Evolutionary conservation across 2,329 filamentous ascomycete genomes (phyloP).

Genomic region (Diaporthe ampelina): DNA sequence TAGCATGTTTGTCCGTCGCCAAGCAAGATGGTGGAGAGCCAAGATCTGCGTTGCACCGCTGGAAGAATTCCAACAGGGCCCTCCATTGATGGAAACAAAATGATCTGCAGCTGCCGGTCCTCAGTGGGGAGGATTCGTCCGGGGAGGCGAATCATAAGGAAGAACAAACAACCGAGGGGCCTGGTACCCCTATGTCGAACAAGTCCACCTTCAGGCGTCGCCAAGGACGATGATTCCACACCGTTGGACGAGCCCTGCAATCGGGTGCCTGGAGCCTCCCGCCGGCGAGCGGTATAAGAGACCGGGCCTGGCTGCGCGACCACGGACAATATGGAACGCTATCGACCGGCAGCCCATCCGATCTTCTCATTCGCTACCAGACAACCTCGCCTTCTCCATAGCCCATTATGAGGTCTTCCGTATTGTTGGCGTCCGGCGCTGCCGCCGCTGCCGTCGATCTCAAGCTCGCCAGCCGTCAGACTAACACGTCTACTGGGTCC

Average conservation of each 20-base stretch:
- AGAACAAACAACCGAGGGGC: neutral
- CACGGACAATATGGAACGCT: neutral
- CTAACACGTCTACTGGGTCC: conserved; percentile 80
- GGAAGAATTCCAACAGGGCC: conserved; percentile 21
- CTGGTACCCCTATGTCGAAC: conserved; percentile 19
- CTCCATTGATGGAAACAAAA: conserved; percentile 30
- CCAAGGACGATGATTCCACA: conserved; percentile 19
- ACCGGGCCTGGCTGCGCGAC: neutral
- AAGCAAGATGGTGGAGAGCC: conserved; percentile 31
- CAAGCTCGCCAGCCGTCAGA: conserved; percentile 79
- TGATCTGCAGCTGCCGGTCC: conserved; percentile 13
- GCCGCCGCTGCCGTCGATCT: conserved; percentile 79
- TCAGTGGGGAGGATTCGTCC: conserved; percentile 12
- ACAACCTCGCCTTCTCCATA: conserved; percentile 26
- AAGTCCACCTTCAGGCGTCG: conserved; percentile 26
- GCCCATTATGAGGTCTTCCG: conserved; percentile 22
- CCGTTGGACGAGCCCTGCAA: conserved; percentile 18
- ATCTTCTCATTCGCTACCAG: conserved; percentile 30
- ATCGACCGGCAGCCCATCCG: conserved; percentile 16
- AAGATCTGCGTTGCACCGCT: conserved; percentile 29
- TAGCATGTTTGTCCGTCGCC: conserved; percentile 25
- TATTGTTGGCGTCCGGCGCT: conserved; percentile 50
- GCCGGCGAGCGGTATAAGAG: conserved; percentile 23
- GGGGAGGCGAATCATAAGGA: conserved; percentile 21
- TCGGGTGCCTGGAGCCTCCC: conserved; percentile 13